Evolutionary conservation across 2,329 filamentous ascomycete genomes (phyloP), one percentile per base, ranked within the genome.

Genomic region (Diaporthe aspalathi): DNA sequence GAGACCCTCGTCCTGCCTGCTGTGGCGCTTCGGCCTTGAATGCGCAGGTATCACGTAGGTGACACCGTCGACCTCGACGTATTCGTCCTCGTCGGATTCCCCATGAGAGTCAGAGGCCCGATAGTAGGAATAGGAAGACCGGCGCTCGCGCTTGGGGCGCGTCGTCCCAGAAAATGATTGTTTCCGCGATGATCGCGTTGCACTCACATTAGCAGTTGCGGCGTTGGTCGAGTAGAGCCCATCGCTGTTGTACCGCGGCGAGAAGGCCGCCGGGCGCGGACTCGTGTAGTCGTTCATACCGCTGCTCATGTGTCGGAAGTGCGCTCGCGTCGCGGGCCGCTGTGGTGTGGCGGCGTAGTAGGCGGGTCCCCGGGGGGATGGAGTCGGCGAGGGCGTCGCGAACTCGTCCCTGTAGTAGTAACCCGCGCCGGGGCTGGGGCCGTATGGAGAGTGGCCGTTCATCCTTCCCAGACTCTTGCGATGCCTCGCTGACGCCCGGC

Each of bases 171-270:
- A 81, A 78, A 82, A 85, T 80, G 83, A 85, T 81, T 81, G 78
- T 82, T 86, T 86, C 77, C 82, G 82, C 78, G 81, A 77, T 80
- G 81, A 80, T 80, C 81, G 80, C 83, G 81, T 79, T 79, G 80
- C 81, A 90, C 88, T 90, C 88, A 90, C 88, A 89, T 90, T 88
- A 83, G 87, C 87, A 82, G 88, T 89, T 83, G 87, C 88, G 62
- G 72, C 72, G 70, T 71, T 65, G 65, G 72, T 73, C 45, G 72
- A 73, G 84, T 90, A 90, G 79, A 88, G 84, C 80, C 88, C 88
- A 79, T 84, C 85, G 84, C 88, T 90, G 80, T 86, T 89, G 83
- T 88, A 90, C 76, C 88, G 86, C 74, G 88, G 88, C 74, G 88
- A 90, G 78, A 88, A 88, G 72, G 84, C 83, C 50, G 83, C 84